These are phyloP conservation scores for Isoetes taiwanensis DNA, from an alignment of 75 land plant genomes.

Conservation along the genomic window DNA sequence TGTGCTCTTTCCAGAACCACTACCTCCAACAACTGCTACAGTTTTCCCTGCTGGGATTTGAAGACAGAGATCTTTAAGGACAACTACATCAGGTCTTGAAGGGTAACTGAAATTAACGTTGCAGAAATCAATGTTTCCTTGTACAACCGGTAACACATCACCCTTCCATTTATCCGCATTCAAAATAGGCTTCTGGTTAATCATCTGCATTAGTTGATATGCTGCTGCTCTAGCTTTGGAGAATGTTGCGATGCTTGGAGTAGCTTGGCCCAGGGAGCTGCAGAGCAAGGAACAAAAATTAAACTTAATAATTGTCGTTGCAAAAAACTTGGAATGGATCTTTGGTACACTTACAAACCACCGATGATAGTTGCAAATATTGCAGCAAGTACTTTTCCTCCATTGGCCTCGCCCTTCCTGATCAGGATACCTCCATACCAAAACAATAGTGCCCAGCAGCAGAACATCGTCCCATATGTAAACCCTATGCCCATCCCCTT, in stretches of 20 bases:
- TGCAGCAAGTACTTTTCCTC: background rate
- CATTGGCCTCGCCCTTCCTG: background rate
- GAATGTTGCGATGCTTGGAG: background rate
- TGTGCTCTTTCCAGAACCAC: conserved; percentile 4
- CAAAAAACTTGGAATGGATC: background rate
- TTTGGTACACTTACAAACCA: conserved; percentile 4
- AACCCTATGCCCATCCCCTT: background rate
- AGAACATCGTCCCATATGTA: background rate
- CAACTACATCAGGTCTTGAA: background rate
- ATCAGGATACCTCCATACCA: conserved; percentile 4
- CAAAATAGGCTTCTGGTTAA: background rate
- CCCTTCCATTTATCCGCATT: background rate
- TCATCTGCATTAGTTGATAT: background rate
- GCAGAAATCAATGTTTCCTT: background rate
- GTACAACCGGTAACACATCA: background rate
- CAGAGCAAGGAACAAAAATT: background rate
- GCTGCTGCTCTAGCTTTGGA: background rate
- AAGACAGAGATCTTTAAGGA: background rate
- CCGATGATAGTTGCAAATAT: background rate
- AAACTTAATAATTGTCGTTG: background rate
- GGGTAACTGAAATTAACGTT: background rate
- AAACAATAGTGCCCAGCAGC: background rate
- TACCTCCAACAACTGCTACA: conserved; percentile 1
- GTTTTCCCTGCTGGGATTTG: background rate
- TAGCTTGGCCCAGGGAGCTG: conserved; percentile 2